Evolutionary conservation across 169 alveolate genomes (phyloP), one percentile per base, ranked within the genome.

Genomic region (Hepatocystis sp.): DNA sequence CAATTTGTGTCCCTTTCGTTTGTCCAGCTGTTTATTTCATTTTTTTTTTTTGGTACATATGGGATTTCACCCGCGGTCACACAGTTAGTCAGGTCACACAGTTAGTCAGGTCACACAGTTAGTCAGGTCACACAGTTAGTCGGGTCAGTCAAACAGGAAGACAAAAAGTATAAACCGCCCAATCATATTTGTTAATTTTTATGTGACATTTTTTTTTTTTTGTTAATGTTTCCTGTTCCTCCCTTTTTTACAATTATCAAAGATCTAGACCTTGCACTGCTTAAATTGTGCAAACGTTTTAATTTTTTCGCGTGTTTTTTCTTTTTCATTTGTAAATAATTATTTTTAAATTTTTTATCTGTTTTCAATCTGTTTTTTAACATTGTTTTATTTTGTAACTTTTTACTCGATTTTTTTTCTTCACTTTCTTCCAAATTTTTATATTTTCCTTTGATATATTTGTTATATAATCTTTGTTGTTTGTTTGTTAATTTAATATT

Each of bases 401-500:
- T n/a, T n/a, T n/a, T n/a, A n/a, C n/a, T n/a, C n/a, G n/a, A n/a
- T n/a, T n/a, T n/a, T n/a, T n/a, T n/a, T n/a, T n/a, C n/a, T n/a
- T n/a, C n/a, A n/a, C n/a, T n/a, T n/a, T n/a, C n/a, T n/a, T n/a
- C n/a, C n/a, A 63, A n/a, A 0, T 56, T 52, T 21, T n/a, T 11
- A 17, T 58, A 76, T 49, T 51, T 76, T 21, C 88, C 88, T 8
- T 64, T 44, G 8, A 58, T 49, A 51, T 76, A 76, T 49, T 84
- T 60, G 64, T 76, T 76, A 64, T 76, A 76, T 15, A 76, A 23
- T 25, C 88, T 76, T 52, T 76, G 71, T 25, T 76, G 93, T 23
- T 90, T 90, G 46, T 90, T 86, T 4, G 93, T 90, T 39, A 90
- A 47, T 42, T 90, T 68, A 4, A 44, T 71, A 5, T 84, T 71